Conservation (phyloP, 176 grass and related monocot genomes). For the Poa pratensis region DNA sequence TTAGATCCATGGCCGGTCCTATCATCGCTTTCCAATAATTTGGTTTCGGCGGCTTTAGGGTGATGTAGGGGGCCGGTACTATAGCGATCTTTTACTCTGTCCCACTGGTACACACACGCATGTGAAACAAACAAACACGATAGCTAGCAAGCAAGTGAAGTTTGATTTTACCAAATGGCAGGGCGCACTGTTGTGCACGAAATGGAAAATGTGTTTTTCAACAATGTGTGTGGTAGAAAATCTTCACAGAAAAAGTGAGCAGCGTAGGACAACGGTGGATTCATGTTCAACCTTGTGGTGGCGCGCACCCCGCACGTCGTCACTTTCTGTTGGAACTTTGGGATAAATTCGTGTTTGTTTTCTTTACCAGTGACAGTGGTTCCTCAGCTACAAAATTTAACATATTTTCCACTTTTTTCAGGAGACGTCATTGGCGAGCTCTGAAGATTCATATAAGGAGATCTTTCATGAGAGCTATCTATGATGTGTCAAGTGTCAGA, state of each 20-base stretch:
- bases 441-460: not conserved
- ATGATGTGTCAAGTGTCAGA: not conserved
- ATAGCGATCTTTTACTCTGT: conserved; percentile 31
- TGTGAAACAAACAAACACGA: conserved; percentile 23
- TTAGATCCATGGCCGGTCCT: conserved; percentile 18
- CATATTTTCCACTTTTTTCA: not conserved
- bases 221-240: not conserved
- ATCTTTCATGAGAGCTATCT: not conserved
- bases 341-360: not conserved
- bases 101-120: conserved; percentile 22
- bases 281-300: not conserved
- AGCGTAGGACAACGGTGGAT: conserved; percentile 13
- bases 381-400: not conserved
- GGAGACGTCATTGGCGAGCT: not conserved
- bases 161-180: not conserved
- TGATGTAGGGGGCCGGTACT: conserved; percentile 36
- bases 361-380: not conserved
- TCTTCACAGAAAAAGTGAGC: not conserved
- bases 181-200: not conserved
- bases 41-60: conserved; percentile 48
- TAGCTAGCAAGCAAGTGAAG: not conserved
- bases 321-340: not conserved
- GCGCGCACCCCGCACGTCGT: too few relatives aligned
- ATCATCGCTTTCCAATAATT: conserved; percentile 46
- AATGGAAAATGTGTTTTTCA: not conserved